Percentiles rank a stretch among this genome's conserved stretches.
Conservation (phyloP, 2,329 filamentous ascomycete genomes). For the Celoporthe dispersa region DNA sequence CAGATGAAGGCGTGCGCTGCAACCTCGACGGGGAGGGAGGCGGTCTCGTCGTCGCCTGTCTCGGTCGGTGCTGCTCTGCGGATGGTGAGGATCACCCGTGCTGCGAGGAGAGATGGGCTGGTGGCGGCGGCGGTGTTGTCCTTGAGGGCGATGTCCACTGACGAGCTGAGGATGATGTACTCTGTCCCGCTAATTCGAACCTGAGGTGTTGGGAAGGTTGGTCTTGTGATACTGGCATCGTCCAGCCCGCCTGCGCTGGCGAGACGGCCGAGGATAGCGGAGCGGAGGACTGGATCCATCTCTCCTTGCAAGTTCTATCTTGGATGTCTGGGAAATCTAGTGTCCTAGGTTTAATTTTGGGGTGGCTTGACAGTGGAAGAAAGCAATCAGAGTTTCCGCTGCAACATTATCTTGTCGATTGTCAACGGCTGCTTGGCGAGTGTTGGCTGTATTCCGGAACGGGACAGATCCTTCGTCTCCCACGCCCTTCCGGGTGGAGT, state of each 20-base stretch:
- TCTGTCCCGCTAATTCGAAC: background rate
- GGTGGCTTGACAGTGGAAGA: background rate
- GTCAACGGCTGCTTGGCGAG: background rate
- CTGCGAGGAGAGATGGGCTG: background rate
- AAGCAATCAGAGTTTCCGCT: too few species aligned
- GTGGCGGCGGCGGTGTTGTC: background rate
- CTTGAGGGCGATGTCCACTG: background rate
- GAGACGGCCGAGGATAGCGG: background rate
- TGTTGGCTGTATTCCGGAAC: background rate
- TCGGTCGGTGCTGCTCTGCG: background rate
- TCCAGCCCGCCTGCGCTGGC: background rate
- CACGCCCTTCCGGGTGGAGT: background rate
- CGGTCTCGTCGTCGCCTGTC: background rate
- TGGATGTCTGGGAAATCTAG: background rate
- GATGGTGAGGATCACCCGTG: conserved; percentile 21
- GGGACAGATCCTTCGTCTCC: background rate
- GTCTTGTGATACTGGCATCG: background rate
- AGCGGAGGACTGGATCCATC: background rate
- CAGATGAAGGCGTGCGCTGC: conserved; percentile 15
- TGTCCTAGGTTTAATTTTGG: background rate
- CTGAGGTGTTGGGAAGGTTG: background rate
- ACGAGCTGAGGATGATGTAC: background rate
- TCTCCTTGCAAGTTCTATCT: background rate
- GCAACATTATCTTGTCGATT: background rate
- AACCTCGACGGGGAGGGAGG: background rate